Conservation (phyloP, 140 eudicot genomes). For the Bidens hawaiensis region DNA sequence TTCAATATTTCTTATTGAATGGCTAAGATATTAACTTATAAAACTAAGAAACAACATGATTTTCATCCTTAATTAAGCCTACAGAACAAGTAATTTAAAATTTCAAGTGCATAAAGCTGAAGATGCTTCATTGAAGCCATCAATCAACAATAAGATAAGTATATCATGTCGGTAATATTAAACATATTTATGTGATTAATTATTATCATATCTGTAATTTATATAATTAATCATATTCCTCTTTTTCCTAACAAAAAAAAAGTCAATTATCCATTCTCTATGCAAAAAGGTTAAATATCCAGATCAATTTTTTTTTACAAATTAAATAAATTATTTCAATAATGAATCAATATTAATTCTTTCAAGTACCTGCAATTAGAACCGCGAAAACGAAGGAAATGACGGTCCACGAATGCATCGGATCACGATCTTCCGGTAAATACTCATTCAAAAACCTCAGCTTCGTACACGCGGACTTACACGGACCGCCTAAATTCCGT, state of each 20-base stretch:
- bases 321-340: background rate
- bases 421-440: constrained; percentile 98
- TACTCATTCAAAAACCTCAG: constrained; percentile 69
- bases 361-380: constrained; percentile 59
- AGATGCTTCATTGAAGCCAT: constrained; percentile 10
- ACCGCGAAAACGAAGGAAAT: constrained; percentile 52
- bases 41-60: background rate
- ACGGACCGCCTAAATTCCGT: constrained; percentile 52
- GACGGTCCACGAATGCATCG: constrained; percentile 72
- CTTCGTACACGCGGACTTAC: constrained; percentile 29
- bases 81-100: background rate
- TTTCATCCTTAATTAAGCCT: too few species aligned
- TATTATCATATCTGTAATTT: background rate
- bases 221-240: constrained; percentile 10
- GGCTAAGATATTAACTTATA: background rate
- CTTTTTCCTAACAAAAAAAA: constrained; percentile 20
- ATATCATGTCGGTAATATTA: constrained; percentile 7
- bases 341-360: too few species aligned
- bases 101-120: background rate
- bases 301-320: constrained; percentile 7
- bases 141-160: background rate
- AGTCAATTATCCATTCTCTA: constrained; percentile 23
- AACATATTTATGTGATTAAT: too few species aligned
- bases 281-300: constrained; percentile 21
- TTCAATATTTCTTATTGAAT: background rate